Evolutionary conservation across 176 grass and related monocot species (phyloP).

Genomic region (Ampelocalamus luodianensis): DNA sequence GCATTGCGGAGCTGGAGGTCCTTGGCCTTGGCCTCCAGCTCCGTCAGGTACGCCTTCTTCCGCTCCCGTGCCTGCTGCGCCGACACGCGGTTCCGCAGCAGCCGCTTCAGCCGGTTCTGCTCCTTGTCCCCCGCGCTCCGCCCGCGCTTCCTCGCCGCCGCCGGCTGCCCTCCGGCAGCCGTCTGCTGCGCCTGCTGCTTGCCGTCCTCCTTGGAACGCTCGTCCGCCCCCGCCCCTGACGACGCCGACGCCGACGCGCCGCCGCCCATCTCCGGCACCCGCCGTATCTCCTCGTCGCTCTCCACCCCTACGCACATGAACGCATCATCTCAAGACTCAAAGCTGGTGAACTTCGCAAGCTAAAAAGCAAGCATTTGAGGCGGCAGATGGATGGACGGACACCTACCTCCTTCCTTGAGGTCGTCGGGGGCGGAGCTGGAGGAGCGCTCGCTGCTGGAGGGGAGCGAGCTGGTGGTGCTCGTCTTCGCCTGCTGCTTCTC

Average conservation of each 20-base stretch:
- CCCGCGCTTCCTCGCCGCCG: slow-evolving; percentile 58
- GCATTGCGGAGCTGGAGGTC: slow-evolving; percentile 84
- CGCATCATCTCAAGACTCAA: background rate
- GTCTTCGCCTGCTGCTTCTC: slow-evolving; percentile 61
- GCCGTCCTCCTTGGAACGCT: slow-evolving; percentile 47
- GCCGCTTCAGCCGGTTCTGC: slow-evolving; percentile 96
- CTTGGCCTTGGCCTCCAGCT: slow-evolving; percentile 78
- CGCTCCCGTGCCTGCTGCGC: slow-evolving; percentile 96
- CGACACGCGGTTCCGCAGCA: slow-evolving; percentile 91
- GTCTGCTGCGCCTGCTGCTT: slow-evolving; percentile 47
- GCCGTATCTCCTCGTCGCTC: slow-evolving; percentile 98
- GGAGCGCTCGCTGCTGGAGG: slow-evolving; percentile 80
- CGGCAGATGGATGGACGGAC: background rate
- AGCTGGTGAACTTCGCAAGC: background rate
- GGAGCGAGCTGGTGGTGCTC: slow-evolving; percentile 73
- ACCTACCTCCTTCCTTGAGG: slow-evolving; percentile 60
- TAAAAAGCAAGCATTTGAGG: background rate
- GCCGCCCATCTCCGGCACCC: slow-evolving; percentile 87
- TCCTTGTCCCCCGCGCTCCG: slow-evolving; percentile 92
- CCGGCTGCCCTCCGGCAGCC: slow-evolving; percentile 39
- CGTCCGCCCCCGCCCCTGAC: slow-evolving; percentile 68
- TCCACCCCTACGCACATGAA: slow-evolving; percentile 59
- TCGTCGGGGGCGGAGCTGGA: slow-evolving; percentile 75
- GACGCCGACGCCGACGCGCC: slow-evolving; percentile 63
- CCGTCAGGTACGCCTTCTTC: slow-evolving; percentile 93